A percentile compares a stretch with the other conserved stretches of the same genome.
Evolutionary conservation across 2,329 filamentous ascomycete genomes (phyloP).

Genomic region (Myriangium duriaei): DNA sequence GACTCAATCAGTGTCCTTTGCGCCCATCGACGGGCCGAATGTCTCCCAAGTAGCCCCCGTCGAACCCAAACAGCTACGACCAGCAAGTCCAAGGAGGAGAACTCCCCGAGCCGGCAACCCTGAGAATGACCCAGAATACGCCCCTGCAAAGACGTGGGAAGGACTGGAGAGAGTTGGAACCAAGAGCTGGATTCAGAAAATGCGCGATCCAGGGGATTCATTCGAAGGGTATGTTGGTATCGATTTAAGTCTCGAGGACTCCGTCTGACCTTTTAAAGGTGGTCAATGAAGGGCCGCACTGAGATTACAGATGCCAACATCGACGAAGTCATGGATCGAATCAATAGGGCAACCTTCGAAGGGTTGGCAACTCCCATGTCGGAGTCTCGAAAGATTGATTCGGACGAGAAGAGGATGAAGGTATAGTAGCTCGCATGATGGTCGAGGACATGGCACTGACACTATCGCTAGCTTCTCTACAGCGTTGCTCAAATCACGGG

Average conservation of each 20-base stretch:
- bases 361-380: background rate
- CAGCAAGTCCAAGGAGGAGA: background rate
- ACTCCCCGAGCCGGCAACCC: constrained; percentile 7
- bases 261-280: constrained; percentile 1
- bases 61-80: no score
- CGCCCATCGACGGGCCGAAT: no score
- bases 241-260: background rate
- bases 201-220: constrained; percentile 24
- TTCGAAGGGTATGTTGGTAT: constrained; percentile 21
- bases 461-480: constrained; percentile 54
- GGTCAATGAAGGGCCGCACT: background rate
- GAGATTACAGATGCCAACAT: background rate
- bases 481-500: constrained; percentile 72
- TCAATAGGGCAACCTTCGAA: constrained; percentile 1
- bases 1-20: no score
- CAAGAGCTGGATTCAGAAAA: constrained; percentile 29
- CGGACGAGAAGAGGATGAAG: constrained; percentile 1
- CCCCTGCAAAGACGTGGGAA: constrained; percentile 37
- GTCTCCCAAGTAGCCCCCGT: no score
- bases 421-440: background rate
- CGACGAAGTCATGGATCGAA: background rate
- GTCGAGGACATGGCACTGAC: background rate
- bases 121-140: constrained; percentile 25
- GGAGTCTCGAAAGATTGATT: no score
- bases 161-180: constrained; percentile 43